phyloP scores from a whole-genome alignment of 1,284 basidiomycete species.

The Leccinum fallax region DNA sequence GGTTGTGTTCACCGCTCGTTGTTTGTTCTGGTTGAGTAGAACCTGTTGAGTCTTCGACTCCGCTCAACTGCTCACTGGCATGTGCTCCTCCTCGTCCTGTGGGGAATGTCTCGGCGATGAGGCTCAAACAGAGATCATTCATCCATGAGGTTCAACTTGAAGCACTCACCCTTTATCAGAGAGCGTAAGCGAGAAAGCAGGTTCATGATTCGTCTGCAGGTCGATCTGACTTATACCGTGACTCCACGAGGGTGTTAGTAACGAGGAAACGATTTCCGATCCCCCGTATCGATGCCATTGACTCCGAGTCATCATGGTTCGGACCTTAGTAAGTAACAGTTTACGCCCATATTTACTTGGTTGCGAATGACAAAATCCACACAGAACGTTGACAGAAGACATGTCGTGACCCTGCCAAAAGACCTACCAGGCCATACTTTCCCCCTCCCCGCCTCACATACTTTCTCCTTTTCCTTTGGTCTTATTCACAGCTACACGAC shows the following conservation, averaged over 20 bases:
- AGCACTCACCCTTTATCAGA: not conserved
- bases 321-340: not conserved
- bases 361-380: no score
- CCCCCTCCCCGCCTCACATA: no score
- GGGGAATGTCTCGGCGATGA: not conserved
- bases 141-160: not conserved
- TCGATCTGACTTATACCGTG: no score
- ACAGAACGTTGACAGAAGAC: no score
- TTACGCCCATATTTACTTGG: no score
- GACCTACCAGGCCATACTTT: no score
- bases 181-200: not conserved
- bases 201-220: not conserved
- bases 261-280: not conserved
- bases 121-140: not conserved
- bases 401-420: no score
- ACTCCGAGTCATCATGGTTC: not conserved
- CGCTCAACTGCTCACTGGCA: no score
- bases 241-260: not conserved
- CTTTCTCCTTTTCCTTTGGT: no score
- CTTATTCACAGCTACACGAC: no score
- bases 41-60: not conserved
- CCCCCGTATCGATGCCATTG: not conserved
- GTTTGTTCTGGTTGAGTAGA: not conserved
- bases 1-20: not conserved
- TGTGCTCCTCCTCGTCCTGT: not conserved